phyloP scores from a whole-genome alignment of 176 grass and related monocot genomes.

The Carex myosuroides region DNA sequence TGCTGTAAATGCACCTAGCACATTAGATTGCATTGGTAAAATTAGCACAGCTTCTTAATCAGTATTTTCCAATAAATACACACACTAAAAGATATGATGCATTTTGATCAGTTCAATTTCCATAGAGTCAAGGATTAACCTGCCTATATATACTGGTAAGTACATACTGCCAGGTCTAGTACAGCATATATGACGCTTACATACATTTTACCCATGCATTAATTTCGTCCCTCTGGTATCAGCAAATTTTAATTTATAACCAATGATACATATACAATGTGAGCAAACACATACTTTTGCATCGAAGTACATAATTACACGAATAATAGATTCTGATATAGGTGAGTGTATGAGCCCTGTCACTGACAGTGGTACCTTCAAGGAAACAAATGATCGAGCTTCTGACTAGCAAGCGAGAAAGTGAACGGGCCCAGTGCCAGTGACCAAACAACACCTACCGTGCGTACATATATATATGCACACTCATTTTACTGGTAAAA shows the following conservation, averaged over 20 bases:
- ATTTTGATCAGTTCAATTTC: background rate
- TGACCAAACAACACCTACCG: background rate
- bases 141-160: background rate
- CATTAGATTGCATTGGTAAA: background rate
- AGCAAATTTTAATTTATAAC: background rate
- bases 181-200: background rate
- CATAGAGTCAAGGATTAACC: background rate
- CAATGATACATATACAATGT: too few relatives aligned
- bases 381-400: background rate
- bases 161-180: background rate
- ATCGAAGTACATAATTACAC: too few relatives aligned
- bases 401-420: background rate
- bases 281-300: too few relatives aligned
- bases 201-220: background rate
- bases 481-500: background rate
- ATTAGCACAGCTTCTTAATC: background rate
- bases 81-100: background rate
- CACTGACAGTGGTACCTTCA: background rate
- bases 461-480: background rate
- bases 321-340: background rate
- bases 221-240: background rate
- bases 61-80: background rate
- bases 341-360: background rate
- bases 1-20: background rate
- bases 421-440: background rate